Evolutionary conservation across 495 filamentous ascomycete species (phyloP).

Genomic region (Penicillium crystallinum): DNA sequence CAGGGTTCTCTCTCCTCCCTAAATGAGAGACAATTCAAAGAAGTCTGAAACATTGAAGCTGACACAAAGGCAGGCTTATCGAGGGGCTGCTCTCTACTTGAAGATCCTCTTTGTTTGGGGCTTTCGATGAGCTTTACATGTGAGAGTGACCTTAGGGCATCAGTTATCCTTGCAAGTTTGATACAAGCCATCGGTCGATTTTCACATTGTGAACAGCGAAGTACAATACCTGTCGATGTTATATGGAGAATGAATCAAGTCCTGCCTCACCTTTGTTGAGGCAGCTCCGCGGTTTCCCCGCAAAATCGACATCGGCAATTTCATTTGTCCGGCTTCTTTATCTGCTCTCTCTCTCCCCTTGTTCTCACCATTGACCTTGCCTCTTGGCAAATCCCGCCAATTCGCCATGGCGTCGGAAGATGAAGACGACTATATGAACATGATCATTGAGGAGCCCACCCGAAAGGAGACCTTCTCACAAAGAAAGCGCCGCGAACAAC

Average conservation of each 20-base stretch:
- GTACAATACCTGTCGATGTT: too few relatives aligned
- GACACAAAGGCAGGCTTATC: background rate
- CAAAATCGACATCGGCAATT: conserved; percentile 13
- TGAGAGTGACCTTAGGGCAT: background rate
- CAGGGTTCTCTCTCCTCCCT: background rate
- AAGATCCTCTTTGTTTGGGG: background rate
- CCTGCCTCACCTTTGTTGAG: background rate
- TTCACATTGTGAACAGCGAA: too few relatives aligned
- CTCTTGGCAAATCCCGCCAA: background rate
- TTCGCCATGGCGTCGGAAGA: conserved; percentile 33
- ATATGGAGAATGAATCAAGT: too few relatives aligned
- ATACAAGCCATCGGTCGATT: too few relatives aligned
- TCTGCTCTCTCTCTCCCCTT: background rate
- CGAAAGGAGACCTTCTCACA: conserved; percentile 55
- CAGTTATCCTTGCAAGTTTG: too few relatives aligned
- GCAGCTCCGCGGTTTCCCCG: conserved; percentile 14
- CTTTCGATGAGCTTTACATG: background rate
- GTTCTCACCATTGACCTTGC: background rate
- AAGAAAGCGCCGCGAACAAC: conserved; percentile 48
- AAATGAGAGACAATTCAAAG: background rate
- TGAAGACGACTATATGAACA: conserved; percentile 63
- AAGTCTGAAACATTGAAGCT: background rate
- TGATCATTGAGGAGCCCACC: conserved; percentile 52
- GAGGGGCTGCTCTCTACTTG: background rate
- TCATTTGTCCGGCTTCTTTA: background rate